Percentiles rank a stretch among this genome's conserved stretches.
Evolutionary conservation across 2,329 filamentous ascomycete species (phyloP).

Genomic region (Aspergillus sp.): DNA sequence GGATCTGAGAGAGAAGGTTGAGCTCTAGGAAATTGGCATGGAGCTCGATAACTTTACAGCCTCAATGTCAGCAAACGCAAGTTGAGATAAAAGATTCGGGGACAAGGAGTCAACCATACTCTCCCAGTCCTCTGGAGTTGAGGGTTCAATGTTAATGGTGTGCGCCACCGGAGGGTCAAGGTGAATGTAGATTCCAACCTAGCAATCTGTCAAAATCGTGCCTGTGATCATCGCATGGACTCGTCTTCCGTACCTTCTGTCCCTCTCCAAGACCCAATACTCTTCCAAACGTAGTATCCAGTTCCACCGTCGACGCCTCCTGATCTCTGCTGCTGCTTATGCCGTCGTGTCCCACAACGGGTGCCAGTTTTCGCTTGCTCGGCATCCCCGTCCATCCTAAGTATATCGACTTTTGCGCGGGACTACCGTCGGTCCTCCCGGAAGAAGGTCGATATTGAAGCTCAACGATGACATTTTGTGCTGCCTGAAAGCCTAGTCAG

Average conservation of each 20-base stretch:
- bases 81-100: not conserved
- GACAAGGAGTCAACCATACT: constrained; percentile 39
- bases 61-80: constrained; percentile 3
- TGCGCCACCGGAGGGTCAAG: constrained; percentile 84
- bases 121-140: constrained; percentile 96
- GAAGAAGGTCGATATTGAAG: constrained; percentile 62
- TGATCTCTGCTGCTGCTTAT: constrained; percentile 61
- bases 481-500: constrained; percentile 49
- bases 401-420: constrained; percentile 63
- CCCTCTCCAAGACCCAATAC: constrained; percentile 71
- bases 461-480: constrained; percentile 94
- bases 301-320: constrained; percentile 69
- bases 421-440: constrained; percentile 43
- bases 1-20: constrained; percentile 86
- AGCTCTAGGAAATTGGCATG: constrained; percentile 93
- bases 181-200: constrained; percentile 62
- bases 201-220: constrained; percentile 21
- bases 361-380: constrained; percentile 71
- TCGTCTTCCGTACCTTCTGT: constrained; percentile 56
- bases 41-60: constrained; percentile 68
- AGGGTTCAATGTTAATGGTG: constrained; percentile 91
- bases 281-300: constrained; percentile 75
- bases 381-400: constrained; percentile 97
- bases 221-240: constrained; percentile 23
- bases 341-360: constrained; percentile 66